Evolutionary conservation across 2,329 filamentous ascomycete genomes (phyloP).

Genomic region (Neophaeococcomyces mojaviensis): DNA sequence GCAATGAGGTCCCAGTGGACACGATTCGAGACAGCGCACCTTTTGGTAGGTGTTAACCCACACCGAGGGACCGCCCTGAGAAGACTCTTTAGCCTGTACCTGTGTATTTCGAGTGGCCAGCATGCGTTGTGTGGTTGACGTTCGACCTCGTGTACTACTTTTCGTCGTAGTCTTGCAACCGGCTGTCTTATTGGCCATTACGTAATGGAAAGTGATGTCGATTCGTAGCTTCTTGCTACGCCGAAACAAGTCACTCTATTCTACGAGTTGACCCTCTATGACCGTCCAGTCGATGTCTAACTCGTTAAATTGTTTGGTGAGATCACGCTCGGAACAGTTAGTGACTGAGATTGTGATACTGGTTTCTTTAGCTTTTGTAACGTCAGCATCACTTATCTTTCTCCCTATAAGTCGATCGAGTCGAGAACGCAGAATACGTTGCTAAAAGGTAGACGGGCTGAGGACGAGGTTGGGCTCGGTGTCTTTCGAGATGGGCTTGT

Average conservation of each 20-base stretch:
- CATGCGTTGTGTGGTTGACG: constrained; percentile 14
- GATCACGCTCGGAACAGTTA: constrained; percentile 25
- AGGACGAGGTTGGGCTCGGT: background rate
- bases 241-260: constrained; percentile 23
- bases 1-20: too few species aligned
- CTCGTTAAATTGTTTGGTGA: constrained; percentile 26
- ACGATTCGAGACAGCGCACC: too few species aligned
- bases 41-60: too few species aligned
- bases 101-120: constrained; percentile 11
- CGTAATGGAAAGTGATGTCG: constrained; percentile 27
- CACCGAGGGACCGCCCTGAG: background rate
- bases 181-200: constrained; percentile 19
- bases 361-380: background rate
- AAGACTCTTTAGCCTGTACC: constrained; percentile 11
- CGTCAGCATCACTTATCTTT: background rate
- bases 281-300: constrained; percentile 25
- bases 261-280: constrained; percentile 26
- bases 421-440: background rate
- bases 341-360: constrained; percentile 23
- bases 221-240: constrained; percentile 27
- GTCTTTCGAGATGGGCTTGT: background rate
- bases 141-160: constrained; percentile 13
- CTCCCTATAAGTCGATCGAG: background rate
- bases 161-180: background rate
- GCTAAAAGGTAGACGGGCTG: background rate